Base-by-base conservation (phyloP, 2,329 filamentous ascomycete species). In the Pseudogymnoascus sp. region DNA sequence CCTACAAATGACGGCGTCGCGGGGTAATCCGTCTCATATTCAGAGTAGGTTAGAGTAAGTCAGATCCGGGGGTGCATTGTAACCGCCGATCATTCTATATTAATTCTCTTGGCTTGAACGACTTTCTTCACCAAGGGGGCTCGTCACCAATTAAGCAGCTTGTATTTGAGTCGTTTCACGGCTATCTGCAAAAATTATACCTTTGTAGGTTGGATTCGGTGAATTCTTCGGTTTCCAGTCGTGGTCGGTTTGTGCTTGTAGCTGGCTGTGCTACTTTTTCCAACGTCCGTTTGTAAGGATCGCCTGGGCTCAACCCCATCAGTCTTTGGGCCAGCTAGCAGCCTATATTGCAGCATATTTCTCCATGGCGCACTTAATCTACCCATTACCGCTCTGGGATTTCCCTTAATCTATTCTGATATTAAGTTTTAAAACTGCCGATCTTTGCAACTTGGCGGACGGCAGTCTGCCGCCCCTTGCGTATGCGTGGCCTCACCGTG, bases 381-480 rank as follows among this genome's bases (percentile, higher is more conserved):
- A 2, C 4, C 16, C 34, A 56, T 28, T 53, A 3, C n/a, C n/a
- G 34, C 46, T 18, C 25, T 12, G 9, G n/a, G n/a, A 6, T 12
- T 56, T 11, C 5, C n/a, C n/a, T 56, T 56, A 56, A 56, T 56
- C 46, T 56, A 56, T 34, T 34, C 25, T 56, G 25, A 56, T 56
- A 56, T 56, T 56, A 56, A 56, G 46, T 56, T 56, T 56, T 18
- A 34, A 12, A 56, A n/a, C 46, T 34, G 46, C 46, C 46, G 46
- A 53, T 53, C 46, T 53, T 31, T 28, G 9, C 23, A 3, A 16
- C 23, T 53, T 53, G 46, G 46, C 46, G 31, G 25, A n/a, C 25
- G 46, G 23, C 21, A 53, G 7, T 53, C 31, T 53, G 46, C 46
- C 46, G n/a, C 28, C 25, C n/a, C 28, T 56, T 56, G 46, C n/a